phyloP scores from a whole-genome alignment of 495 filamentous ascomycete genomes.

The Xylaria curta region DNA sequence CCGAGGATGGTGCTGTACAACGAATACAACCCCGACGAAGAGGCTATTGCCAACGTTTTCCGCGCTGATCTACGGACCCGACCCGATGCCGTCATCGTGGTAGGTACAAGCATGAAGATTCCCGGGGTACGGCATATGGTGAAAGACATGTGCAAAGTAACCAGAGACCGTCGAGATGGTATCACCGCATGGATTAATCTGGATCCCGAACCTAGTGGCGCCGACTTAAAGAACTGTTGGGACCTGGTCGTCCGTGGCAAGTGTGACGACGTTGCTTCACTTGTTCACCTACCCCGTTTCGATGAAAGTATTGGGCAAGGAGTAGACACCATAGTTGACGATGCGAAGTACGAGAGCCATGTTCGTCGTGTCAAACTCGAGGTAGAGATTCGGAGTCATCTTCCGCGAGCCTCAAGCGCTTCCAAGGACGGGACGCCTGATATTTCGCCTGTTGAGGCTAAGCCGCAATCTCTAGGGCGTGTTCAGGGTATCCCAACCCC shows the following conservation, averaged over 20 bases:
- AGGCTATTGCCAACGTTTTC: conserved; percentile 91
- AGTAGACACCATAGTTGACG: conserved; percentile 44
- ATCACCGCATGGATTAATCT: conserved; percentile 94
- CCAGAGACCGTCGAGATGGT: conserved; percentile 82
- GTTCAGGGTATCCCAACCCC: conserved; percentile 68
- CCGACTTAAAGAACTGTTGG: conserved; percentile 89
- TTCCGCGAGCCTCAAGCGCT: conserved; percentile 29
- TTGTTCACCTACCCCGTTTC: conserved; percentile 76
- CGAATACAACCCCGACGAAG: conserved; percentile 93
- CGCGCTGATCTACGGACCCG: conserved; percentile 80
- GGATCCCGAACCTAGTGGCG: conserved; percentile 77
- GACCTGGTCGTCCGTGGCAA: conserved; percentile 87
- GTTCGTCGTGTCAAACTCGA: conserved; percentile 47
- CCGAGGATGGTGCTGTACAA: conserved; percentile 97
- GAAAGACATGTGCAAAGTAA: conserved; percentile 83
- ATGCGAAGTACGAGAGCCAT: conserved; percentile 43
- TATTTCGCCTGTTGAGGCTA: conserved; percentile 39
- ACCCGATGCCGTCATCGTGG: conserved; percentile 91
- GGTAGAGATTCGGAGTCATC: conserved; percentile 40
- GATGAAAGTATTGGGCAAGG: conserved; percentile 62
- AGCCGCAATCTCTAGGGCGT: conserved; percentile 40
- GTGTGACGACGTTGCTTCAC: conserved; percentile 84
- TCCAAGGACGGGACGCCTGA: conserved; percentile 35
- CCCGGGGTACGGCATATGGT: conserved; percentile 89
- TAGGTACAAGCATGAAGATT: conserved; percentile 93